These are phyloP conservation scores for Quercus variabilis DNA, from an alignment of 306 rosid genomes.

Conservation along the genomic window DNA sequence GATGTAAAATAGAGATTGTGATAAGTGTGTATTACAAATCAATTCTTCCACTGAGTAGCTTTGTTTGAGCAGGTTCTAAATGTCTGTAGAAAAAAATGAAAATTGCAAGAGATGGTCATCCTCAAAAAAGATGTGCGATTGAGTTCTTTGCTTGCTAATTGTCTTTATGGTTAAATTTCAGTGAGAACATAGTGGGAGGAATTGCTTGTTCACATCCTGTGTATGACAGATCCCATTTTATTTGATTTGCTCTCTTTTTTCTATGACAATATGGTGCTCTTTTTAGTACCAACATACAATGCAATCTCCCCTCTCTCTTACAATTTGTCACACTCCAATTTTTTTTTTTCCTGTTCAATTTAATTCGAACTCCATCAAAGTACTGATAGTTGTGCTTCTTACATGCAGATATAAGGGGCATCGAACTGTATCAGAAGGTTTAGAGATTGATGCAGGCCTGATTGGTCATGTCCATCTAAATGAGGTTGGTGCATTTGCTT, in stretches of 20 bases:
- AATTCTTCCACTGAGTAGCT: background rate
- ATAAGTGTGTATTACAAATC: background rate
- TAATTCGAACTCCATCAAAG: background rate
- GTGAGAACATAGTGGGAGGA: background rate
- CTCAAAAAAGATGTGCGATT: background rate
- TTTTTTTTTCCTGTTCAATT: background rate
- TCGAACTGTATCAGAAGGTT: constrained; percentile 24
- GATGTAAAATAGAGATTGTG: background rate
- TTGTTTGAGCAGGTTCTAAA: background rate
- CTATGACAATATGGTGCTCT: background rate
- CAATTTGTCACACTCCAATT: background rate
- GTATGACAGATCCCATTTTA: background rate
- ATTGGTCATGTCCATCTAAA: constrained; percentile 82
- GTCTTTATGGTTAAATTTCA: background rate
- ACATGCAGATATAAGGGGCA: constrained; percentile 56
- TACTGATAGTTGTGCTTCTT: constrained; percentile 6
- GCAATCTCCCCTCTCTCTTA: background rate
- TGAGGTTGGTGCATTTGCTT: constrained; percentile 47
- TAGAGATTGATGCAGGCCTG: constrained; percentile 65
- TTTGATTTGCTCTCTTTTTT: background rate
- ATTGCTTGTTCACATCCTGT: background rate
- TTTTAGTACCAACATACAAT: background rate
- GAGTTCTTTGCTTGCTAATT: background rate
- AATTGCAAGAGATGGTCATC: background rate
- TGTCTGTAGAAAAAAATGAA: background rate